Evolutionary conservation across 2,329 filamentous ascomycete species (phyloP).

Genomic region (Cytospora piceae): DNA sequence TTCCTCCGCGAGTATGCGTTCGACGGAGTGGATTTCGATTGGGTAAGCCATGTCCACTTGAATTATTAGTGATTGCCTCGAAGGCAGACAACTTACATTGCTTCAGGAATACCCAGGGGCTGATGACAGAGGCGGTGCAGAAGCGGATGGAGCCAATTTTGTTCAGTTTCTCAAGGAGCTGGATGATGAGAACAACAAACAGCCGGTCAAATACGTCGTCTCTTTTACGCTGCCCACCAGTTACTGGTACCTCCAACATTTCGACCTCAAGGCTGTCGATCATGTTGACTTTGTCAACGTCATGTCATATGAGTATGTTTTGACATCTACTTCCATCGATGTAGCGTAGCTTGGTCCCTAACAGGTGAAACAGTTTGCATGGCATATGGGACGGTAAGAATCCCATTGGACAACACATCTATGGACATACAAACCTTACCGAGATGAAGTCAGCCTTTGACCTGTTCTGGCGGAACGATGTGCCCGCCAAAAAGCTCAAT

Average conservation of each 20-base stretch:
- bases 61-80: too few relatives aligned
- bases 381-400: slow-evolving; percentile 40
- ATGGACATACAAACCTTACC: slow-evolving; percentile 47
- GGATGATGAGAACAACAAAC: neutral
- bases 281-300: slow-evolving; percentile 41
- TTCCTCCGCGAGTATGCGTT: slow-evolving; percentile 31
- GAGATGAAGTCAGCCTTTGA: slow-evolving; percentile 45
- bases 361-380: neutral
- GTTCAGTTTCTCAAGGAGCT: slow-evolving; percentile 48
- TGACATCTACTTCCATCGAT: too few relatives aligned
- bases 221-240: slow-evolving; percentile 17
- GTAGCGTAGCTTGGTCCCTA: too few relatives aligned
- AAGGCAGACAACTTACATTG: too few relatives aligned
- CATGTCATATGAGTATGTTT: slow-evolving; percentile 40
- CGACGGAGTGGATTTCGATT: slow-evolving; percentile 31
- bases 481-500: slow-evolving; percentile 45
- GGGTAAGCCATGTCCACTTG: slow-evolving; percentile 7
- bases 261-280: slow-evolving; percentile 27
- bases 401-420: slow-evolving; percentile 38
- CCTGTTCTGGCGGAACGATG: slow-evolving; percentile 47
- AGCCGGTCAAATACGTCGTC: slow-evolving; percentile 3
- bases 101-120: slow-evolving; percentile 29
- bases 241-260: slow-evolving; percentile 30
- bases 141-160: slow-evolving; percentile 26
- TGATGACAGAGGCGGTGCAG: slow-evolving; percentile 26